Evolutionary conservation across 176 grass and related monocot species (phyloP).

Genomic region (Ensete glaucum): DNA sequence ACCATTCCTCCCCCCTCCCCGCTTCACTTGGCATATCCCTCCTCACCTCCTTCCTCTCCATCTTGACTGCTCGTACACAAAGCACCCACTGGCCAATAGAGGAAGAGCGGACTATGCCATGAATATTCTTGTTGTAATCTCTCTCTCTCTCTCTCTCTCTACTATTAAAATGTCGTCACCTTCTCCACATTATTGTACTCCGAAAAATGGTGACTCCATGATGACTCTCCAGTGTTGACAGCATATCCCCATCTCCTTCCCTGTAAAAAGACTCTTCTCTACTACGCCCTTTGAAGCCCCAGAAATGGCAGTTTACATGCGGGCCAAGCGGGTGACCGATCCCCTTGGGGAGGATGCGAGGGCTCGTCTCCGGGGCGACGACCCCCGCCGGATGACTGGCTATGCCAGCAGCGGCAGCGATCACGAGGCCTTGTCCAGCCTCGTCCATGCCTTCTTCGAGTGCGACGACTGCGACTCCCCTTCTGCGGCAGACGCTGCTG

Average conservation of each 20-base stretch:
- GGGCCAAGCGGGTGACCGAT: conserved; percentile 24
- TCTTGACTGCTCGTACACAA: too few relatives aligned
- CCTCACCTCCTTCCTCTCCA: not conserved
- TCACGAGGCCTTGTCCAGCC: conserved; percentile 28
- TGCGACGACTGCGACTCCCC: not conserved
- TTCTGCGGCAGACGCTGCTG: not conserved
- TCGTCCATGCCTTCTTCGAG: conserved; percentile 39
- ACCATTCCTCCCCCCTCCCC: too few relatives aligned
- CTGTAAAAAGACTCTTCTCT: not conserved
- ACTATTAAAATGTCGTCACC: not conserved
- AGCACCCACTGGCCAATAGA: too few relatives aligned
- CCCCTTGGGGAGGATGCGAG: conserved; percentile 17
- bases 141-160: not conserved
- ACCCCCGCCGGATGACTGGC: not conserved
- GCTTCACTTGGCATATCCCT: not conserved
- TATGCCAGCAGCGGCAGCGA: conserved; percentile 31
- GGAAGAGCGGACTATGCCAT: too few relatives aligned
- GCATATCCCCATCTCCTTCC: not conserved
- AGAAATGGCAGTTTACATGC: not conserved
- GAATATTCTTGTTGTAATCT: not conserved
- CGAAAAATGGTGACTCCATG: not conserved
- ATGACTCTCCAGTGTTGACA: too few relatives aligned
- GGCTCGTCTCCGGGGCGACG: conserved; percentile 15
- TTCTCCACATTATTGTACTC: not conserved
- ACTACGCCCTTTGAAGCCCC: not conserved